Base-by-base conservation (phyloP, 108 stramenopile genomes). In the Parmales sp. region DNA sequence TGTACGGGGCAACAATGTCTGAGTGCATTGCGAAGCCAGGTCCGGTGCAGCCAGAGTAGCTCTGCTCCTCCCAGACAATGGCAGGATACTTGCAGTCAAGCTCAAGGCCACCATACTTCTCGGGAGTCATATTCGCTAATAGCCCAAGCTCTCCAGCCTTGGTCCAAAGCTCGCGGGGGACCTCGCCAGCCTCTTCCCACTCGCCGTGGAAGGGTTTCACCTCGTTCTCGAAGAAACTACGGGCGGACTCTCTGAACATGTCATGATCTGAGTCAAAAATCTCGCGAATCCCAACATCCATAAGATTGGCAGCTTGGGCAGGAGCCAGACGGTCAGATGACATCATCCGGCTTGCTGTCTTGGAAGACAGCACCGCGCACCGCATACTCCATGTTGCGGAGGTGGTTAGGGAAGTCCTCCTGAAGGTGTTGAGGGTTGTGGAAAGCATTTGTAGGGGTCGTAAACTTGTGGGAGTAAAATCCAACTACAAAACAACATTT, bases 41-140 rank as follows among this genome's bases (percentile, higher is more conserved):
- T 37, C 72, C 72, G 16, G 66, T 45, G 72, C 51, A 51, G 63
- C 29, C 41, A 16, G 65, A 20, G 44, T 67, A 72, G 18, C 11
- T 46, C 66, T 72, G 71, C 45, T 72, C 71, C 44, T 72, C 71
- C 71, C 71, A 72, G 23, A 49, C 45, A 49, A 66, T 37, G 31
- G 71, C 71, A 1, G 71, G 31, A 50, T 51, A 45, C 7, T 29
- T 37, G 66, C 28, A 34, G 66, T 72, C 71, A 7, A 13, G 1
- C 20, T 37, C 71, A 16, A 63, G 7, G 49, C 71, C 71, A 28
- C 71, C 71, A 16, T 45, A 39, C 31, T 49, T 65, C 66, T 72
- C 71, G 34, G 71, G 71, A 2, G 66, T 20, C 45, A 49, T 66
- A 26, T 20, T n/a, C 3, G 23, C 7, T 5, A 72, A 26, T 2